Base-by-base conservation (phyloP, 768 basidiomycete genomes). In the Serendipita sp. region DNA sequence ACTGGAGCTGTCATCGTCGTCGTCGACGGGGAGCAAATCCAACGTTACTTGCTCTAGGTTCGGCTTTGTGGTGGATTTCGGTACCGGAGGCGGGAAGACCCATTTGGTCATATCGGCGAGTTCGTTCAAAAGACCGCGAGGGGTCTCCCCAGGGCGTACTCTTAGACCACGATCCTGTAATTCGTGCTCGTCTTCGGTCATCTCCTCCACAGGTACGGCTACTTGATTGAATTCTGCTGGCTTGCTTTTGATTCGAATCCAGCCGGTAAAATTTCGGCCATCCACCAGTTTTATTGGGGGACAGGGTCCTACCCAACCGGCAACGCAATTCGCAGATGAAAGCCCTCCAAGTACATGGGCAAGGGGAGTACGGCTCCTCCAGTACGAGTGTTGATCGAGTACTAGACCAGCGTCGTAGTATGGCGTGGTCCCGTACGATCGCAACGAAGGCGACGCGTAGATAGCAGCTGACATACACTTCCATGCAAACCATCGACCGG, bases 281-380 rank as follows among this genome's bases (percentile, higher is more conserved):
- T n/a, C 56, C n/a, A n/a, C 34, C 30, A 30, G 8, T 24, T 63
- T 41, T 13, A 65, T 48, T 24, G 64, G 47, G 4, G 64, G 64
- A 65, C 64, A 65, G 8, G 64, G 64, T 32, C 64, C 64, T 11
- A 65, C 46, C 64, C 64, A 65, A 10, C 64, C 64, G 13, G 41
- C 38, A 7, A 56, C 24, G 16, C 64, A 11, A 1, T 65, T 28
- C 5, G 41, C 48, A 13, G 24, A 60, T 16, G 56, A 13, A 5
- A 63, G 24, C 37, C 45, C 63, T 18, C 37, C 63, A 10, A 47
- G 15, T 11, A 47, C 45, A 41, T 45, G 41, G n/a, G 41, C 63
- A 24, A 63, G 63, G 35, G 63, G 63, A 16, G 63, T 44, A n/a
- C 41, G 63, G 4, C n/a, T 60, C 37, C 56, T 28, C 56, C 56